phyloP scores from a whole-genome alignment of 495 filamentous ascomycete species.

The Daldinia childiae region DNA sequence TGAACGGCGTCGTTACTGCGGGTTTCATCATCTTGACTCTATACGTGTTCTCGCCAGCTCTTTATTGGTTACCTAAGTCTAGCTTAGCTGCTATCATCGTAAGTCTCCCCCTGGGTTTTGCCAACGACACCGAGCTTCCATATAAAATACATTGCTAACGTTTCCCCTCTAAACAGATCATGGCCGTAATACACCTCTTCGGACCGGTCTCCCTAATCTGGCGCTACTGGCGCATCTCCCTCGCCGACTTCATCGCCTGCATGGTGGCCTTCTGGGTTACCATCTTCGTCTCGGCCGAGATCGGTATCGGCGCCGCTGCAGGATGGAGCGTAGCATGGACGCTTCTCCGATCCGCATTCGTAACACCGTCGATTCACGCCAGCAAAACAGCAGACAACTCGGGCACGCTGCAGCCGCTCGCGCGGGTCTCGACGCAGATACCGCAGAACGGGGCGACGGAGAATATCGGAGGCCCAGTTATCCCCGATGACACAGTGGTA shows the following conservation, averaged over 20 bases:
- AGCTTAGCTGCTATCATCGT: slow-evolving; percentile 59
- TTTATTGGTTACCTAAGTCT: slow-evolving; percentile 63
- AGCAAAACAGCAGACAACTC: slow-evolving; percentile 17
- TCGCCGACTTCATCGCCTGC: slow-evolving; percentile 60
- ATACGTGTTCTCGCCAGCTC: slow-evolving; percentile 57
- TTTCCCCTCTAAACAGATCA: slow-evolving; percentile 42
- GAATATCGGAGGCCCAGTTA: slow-evolving; percentile 28
- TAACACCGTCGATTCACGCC: slow-evolving; percentile 38
- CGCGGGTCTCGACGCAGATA: slow-evolving; percentile 13
- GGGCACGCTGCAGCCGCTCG: slow-evolving; percentile 22
- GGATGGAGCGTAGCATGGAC: slow-evolving; percentile 59
- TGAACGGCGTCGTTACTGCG: slow-evolving; percentile 57
- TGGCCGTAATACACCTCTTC: slow-evolving; percentile 58
- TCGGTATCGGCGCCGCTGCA: slow-evolving; percentile 57
- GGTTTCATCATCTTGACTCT: slow-evolving; percentile 59
- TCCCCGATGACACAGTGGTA: slow-evolving; percentile 52
- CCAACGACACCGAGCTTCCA: no score
- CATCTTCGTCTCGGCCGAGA: slow-evolving; percentile 59
- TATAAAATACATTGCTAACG: neutral
- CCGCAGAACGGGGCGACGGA: slow-evolving; percentile 31
- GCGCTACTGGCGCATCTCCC: slow-evolving; percentile 58
- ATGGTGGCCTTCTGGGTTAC: slow-evolving; percentile 62
- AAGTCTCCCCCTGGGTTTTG: slow-evolving; percentile 3
- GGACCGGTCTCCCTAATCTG: slow-evolving; percentile 54
- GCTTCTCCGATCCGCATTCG: slow-evolving; percentile 57